These are phyloP conservation scores for Triticum dicoccoides DNA, from an alignment of 176 grass and related monocot species.

Conservation along the genomic window DNA sequence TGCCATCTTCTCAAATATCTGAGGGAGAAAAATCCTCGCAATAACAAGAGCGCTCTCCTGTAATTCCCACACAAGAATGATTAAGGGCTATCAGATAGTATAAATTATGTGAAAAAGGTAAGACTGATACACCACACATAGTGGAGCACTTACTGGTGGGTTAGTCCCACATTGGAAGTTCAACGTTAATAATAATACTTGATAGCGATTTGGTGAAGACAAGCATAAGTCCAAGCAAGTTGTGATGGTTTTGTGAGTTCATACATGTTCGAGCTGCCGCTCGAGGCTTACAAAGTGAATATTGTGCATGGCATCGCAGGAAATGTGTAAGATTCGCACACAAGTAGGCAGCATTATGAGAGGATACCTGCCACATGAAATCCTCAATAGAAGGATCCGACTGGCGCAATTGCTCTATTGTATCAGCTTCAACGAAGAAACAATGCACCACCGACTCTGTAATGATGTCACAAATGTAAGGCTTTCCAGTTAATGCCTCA, in stretches of 20 bases:
- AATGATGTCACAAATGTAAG: slow-evolving; percentile 80
- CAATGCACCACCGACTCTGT: slow-evolving; percentile 78
- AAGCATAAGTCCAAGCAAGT: not conserved
- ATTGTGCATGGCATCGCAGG: not conserved
- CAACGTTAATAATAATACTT: too few relatives aligned
- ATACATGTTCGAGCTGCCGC: too few relatives aligned
- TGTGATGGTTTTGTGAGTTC: too few relatives aligned
- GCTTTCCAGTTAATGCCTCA: slow-evolving; percentile 81
- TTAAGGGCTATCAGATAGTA: not conserved
- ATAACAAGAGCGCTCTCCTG: slow-evolving; percentile 77
- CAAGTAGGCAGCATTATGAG: not conserved
- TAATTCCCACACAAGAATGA: slow-evolving; percentile 17
- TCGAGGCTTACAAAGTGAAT: too few relatives aligned
- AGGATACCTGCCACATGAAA: slow-evolving; percentile 90
- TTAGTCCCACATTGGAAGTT: not conserved
- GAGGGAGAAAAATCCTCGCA: slow-evolving; percentile 70
- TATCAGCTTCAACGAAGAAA: slow-evolving; percentile 91
- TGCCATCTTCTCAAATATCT: slow-evolving; percentile 86
- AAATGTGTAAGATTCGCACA: not conserved
- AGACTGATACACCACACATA: not conserved
- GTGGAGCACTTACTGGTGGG: not conserved
- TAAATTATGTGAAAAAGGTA: not conserved
- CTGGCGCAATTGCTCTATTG: slow-evolving; percentile 54
- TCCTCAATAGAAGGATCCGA: slow-evolving; percentile 64
- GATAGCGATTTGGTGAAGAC: not conserved